Evolutionary conservation across 2,329 filamentous ascomycete species (phyloP).

Genomic region (Phaeoacremonium minimum): DNA sequence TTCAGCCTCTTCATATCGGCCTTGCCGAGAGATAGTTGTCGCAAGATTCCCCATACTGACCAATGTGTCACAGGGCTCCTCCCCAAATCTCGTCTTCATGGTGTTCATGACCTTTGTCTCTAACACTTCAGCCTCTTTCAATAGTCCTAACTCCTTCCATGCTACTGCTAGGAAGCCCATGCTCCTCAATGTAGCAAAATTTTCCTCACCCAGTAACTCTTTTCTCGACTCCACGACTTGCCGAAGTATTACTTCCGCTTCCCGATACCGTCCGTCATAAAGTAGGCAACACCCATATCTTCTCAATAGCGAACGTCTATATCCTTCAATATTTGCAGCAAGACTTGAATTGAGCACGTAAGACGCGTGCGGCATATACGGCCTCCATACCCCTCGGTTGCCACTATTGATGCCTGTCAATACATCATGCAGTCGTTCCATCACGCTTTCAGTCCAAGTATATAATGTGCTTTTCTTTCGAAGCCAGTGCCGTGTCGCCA

Average conservation of each 20-base stretch:
- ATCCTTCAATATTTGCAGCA: not conserved
- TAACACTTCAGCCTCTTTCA: constrained; percentile 9
- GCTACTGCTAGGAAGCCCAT: constrained; percentile 9
- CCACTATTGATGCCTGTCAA: constrained; percentile 13
- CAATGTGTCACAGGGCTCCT: constrained; percentile 6
- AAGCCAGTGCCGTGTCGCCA: constrained; percentile 26
- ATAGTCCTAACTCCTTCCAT: constrained; percentile 2
- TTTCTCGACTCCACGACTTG: constrained; percentile 3
- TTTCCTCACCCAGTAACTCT: constrained; percentile 10
- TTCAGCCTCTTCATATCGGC: constrained; percentile 10
- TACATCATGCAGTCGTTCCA: constrained; percentile 15
- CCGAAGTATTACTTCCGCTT: constrained; percentile 8
- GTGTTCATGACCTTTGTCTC: not conserved
- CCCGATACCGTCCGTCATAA: constrained; percentile 3
- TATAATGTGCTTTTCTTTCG: constrained; percentile 10
- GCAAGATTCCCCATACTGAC: constrained; percentile 10
- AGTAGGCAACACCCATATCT: not conserved
- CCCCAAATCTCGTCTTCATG: constrained; percentile 5
- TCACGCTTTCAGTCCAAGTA: constrained; percentile 11
- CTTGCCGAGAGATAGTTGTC: constrained; percentile 4
- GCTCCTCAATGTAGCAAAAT: constrained; percentile 8
- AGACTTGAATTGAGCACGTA: not conserved
- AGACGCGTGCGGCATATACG: constrained; percentile 23
- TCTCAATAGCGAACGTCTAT: not conserved
- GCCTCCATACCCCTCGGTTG: constrained; percentile 16